Conservation (phyloP, 768 basidiomycete species). For the Leccinum uliginosum region DNA sequence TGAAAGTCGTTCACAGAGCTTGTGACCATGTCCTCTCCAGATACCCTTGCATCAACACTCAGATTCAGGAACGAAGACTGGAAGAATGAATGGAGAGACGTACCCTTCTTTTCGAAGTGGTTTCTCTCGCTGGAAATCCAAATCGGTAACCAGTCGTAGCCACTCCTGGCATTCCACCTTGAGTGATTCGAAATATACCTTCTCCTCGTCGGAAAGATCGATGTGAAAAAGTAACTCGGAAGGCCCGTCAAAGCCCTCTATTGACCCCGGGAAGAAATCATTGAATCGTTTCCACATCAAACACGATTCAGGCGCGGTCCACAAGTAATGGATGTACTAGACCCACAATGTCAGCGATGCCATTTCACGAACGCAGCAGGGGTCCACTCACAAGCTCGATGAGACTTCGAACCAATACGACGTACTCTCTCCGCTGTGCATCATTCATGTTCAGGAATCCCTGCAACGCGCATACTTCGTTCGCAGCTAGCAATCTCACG, state of each 20-base stretch:
- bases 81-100: neutral
- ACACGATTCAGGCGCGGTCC: slow-evolving; percentile 25
- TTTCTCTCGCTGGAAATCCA: slow-evolving; percentile 18
- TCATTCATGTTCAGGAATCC: no score
- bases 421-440: slow-evolving; percentile 19
- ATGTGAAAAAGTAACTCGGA: slow-evolving; percentile 23
- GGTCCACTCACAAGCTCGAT: no score
- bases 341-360: no score
- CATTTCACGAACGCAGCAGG: no score
- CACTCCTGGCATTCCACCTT: slow-evolving; percentile 17
- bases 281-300: slow-evolving; percentile 18
- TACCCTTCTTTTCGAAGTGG: slow-evolving; percentile 8
- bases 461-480: no score
- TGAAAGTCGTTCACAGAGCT: slow-evolving; percentile 19
- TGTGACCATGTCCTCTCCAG: slow-evolving; percentile 10
- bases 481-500: no score
- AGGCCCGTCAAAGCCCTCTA: slow-evolving; percentile 7
- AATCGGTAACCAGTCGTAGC: slow-evolving; percentile 14
- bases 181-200: slow-evolving; percentile 10
- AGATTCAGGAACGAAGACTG: neutral
- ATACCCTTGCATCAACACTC: slow-evolving; percentile 5
- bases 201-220: slow-evolving; percentile 22
- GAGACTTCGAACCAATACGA: slow-evolving; percentile 19
- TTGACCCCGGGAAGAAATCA: slow-evolving; percentile 26
- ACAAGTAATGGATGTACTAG: slow-evolving; percentile 9